These are phyloP conservation scores for Phaseolus coccineus DNA, from an alignment of 331 rosid genomes.

Conservation along the genomic window DNA sequence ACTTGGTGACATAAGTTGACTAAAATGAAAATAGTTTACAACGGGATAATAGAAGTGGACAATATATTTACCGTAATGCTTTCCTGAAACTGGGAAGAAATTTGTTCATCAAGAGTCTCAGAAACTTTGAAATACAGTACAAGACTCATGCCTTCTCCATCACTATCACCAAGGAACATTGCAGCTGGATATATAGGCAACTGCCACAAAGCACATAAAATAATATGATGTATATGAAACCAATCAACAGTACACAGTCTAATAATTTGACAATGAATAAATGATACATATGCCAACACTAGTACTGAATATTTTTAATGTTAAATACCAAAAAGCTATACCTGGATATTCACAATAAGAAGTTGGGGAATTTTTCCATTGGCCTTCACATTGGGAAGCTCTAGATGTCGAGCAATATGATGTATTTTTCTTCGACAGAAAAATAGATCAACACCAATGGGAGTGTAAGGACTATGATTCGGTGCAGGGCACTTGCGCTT, in stretches of 20 bases:
- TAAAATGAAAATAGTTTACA: constrained; percentile 19
- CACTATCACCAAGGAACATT: constrained; percentile 85
- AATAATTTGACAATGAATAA: not conserved
- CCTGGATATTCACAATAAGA: constrained; percentile 94
- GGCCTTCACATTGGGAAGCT: constrained; percentile 75
- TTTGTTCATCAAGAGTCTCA: constrained; percentile 66
- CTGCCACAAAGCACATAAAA: constrained; percentile 54
- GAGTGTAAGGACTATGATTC: constrained; percentile 77
- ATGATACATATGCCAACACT: not conserved
- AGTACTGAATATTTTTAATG: not conserved
- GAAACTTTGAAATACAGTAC: constrained; percentile 79
- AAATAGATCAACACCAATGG: constrained; percentile 90
- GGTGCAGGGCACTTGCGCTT: constrained; percentile 78
- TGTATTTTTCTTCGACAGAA: constrained; percentile 76
- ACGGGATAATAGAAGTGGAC: not conserved
- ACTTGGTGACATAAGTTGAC: not conserved
- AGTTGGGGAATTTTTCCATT: constrained; percentile 68
- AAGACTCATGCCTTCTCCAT: constrained; percentile 93
- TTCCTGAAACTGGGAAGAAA: constrained; percentile 80
- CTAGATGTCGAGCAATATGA: constrained; percentile 85
- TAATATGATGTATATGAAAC: constrained; percentile 39
- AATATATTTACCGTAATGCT: constrained; percentile 67
- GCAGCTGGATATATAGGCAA: constrained; percentile 95
- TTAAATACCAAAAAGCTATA: constrained; percentile 14
- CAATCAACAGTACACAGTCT: constrained; percentile 19